Base-by-base conservation (phyloP, 2,329 filamentous ascomycete species). In the Thelonectria rubi region DNA sequence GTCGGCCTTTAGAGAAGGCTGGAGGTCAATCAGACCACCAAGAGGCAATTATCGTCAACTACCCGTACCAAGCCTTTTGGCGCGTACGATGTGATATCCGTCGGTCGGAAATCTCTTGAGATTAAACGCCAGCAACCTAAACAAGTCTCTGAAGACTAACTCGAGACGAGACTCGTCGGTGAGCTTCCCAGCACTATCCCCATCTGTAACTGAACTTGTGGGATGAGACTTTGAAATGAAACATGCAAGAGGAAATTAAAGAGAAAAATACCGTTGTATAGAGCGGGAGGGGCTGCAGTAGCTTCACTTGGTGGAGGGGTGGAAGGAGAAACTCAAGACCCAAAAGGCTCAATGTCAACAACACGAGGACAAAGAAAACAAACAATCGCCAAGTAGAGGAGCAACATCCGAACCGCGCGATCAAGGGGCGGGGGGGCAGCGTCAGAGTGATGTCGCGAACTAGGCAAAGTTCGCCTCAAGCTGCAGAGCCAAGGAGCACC, bases 71-170 rank as follows among this genome's bases (percentile, higher is more conserved):
- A 43, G 45, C 34, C 39, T 11, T 26, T 37, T 56, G 21, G n/a
- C 26, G 37, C 32, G 20, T 26, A 50, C 18, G 15, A 26, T 20
- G 43, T 43, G 47, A 56, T 57, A 40, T 47, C 18, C 37, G 45
- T 45, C 55, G 50, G 37, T 18, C 42, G 20, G 11, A 42, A n/a
- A 18, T 9, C 40, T 17, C 42, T 55, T 43, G 65, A 68, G 55
- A 71, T 67, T 62, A 63, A 49, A 46, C 52, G 59, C 52, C 21
- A 42, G 42, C 34, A 39, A 47, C 43, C 45, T n/a, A 46, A 43
- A 18, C 30, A 47, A n/a, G 17, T 30, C 30, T 47, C 26, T 30
- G 26, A 30, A 30, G 26, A 48, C n/a, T 37, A 24, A 20, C 26
- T 52, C 45, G 47, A 48, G 32, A 55, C 32, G 32, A 9, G 24